A percentile compares a stretch with the other conserved stretches of the same genome.
These are phyloP conservation scores for Antitrichia curtipendula DNA, from an alignment of 225 moss, liverwort and hornwort species.

Conservation along the genomic window DNA sequence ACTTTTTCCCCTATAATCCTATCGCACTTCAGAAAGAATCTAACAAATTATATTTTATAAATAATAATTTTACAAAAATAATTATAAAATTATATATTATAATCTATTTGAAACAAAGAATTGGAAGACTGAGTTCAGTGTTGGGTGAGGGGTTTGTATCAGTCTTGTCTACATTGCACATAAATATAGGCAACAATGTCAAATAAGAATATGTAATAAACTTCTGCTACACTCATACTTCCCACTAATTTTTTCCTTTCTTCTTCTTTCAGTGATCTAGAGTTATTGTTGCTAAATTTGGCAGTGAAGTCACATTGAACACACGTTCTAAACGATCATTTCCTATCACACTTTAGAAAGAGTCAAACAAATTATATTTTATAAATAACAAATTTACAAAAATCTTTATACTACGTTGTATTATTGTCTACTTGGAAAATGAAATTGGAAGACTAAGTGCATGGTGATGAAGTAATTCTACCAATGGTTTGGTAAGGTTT, in stretches of 20 bases:
- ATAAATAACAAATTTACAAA: no score
- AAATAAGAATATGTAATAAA: no score
- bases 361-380: no score
- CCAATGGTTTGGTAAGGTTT: background rate
- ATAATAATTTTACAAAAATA: background rate
- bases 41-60: background rate
- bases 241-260: no score
- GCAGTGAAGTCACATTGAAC: no score
- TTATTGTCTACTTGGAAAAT: background rate
- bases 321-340: no score
- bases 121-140: rapidly evolving
- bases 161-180: background rate
- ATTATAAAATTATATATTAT: background rate
- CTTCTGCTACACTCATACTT: no score
- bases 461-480: background rate
- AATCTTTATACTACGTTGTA: no score
- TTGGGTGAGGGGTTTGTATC: background rate
- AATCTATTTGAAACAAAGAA: background rate
- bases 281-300: no score
- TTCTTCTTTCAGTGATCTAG: no score
- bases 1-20: no score
- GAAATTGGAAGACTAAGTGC: background rate
- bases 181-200: background rate
- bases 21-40: rapidly evolving
- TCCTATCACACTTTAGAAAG: no score